These are phyloP conservation scores for Talaromyces sp. DNA, from an alignment of 2,329 filamentous ascomycete genomes.

Conservation along the genomic window DNA sequence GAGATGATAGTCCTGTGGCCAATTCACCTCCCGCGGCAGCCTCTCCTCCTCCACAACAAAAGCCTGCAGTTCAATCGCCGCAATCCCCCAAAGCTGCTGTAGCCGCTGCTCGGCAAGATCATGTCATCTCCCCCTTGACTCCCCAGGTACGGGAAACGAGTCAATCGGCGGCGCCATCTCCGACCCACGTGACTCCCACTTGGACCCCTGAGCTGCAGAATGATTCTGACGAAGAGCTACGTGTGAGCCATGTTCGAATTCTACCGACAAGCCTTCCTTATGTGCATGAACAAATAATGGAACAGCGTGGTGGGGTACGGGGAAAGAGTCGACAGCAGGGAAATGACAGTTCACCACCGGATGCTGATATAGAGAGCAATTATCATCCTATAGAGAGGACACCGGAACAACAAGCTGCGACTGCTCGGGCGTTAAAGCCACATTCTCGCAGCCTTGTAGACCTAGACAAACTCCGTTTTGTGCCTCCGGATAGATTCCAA, in stretches of 20 bases:
- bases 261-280: conserved; percentile 85
- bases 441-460: conserved; percentile 70
- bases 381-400: conserved; percentile 26
- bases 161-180: conserved; percentile 19
- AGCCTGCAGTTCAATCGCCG: conserved; percentile 16
- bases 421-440: conserved; percentile 74
- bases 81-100: conserved; percentile 15
- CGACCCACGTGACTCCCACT: conserved; percentile 21
- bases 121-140: conserved; percentile 17
- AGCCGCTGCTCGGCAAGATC: conserved; percentile 17
- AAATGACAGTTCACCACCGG: conserved; percentile 27
- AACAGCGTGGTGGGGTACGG: conserved; percentile 42
- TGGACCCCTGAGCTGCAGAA: conserved; percentile 14
- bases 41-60: conserved; percentile 26
- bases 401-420: conserved; percentile 74
- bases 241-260: conserved; percentile 83
- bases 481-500: conserved; percentile 54
- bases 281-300: conserved; percentile 88
- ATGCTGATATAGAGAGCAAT: conserved; percentile 16
- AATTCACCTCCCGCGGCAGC: conserved; percentile 14
- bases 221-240: conserved; percentile 43
- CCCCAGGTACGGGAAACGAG: conserved; percentile 22
- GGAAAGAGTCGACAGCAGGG: conserved; percentile 43
- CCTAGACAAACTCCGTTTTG: conserved; percentile 57
- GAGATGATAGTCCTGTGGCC: conserved; percentile 27